Percentiles rank a stretch among this genome's conserved stretches.
phyloP scores from a whole-genome alignment of 108 stramenopile genomes.

The Hondaea fermentalgiana region DNA sequence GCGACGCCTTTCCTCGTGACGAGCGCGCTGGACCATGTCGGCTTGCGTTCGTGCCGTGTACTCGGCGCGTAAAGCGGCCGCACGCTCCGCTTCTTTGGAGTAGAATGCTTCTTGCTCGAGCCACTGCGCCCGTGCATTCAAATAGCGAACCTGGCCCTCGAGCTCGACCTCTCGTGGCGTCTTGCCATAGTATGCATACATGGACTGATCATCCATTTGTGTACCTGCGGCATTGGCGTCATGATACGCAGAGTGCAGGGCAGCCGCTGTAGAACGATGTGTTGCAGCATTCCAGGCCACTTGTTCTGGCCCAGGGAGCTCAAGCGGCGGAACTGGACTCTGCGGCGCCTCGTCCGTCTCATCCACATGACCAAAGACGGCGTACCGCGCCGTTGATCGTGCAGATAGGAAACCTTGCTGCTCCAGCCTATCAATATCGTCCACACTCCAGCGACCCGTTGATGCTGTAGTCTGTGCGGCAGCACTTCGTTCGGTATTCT shows the following conservation, averaged over 20 bases:
- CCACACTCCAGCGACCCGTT: background rate
- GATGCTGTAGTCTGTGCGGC: background rate
- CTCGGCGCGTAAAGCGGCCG: background rate
- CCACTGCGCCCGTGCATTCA: background rate
- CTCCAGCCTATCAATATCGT: background rate
- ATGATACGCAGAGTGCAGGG: background rate
- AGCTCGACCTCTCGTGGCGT: background rate
- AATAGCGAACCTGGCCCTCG: background rate
- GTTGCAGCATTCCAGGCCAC: background rate
- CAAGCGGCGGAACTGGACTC: background rate
- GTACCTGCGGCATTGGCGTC: background rate
- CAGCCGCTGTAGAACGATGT: background rate
- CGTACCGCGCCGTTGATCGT: background rate
- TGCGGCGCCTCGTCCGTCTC: background rate
- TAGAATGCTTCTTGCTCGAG: background rate
- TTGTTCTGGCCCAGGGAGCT: background rate
- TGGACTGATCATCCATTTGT: background rate
- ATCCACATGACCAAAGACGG: background rate
- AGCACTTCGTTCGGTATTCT: background rate
- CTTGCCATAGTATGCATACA: background rate
- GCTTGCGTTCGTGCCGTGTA: slow-evolving; percentile 11
- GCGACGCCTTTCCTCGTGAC: background rate
- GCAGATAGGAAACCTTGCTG: background rate
- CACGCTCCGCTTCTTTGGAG: background rate
- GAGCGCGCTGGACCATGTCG: background rate